These are phyloP conservation scores for Umbelopsis sp. DNA, from an alignment of 371 early-diverging fungal species.

Conservation along the genomic window DNA sequence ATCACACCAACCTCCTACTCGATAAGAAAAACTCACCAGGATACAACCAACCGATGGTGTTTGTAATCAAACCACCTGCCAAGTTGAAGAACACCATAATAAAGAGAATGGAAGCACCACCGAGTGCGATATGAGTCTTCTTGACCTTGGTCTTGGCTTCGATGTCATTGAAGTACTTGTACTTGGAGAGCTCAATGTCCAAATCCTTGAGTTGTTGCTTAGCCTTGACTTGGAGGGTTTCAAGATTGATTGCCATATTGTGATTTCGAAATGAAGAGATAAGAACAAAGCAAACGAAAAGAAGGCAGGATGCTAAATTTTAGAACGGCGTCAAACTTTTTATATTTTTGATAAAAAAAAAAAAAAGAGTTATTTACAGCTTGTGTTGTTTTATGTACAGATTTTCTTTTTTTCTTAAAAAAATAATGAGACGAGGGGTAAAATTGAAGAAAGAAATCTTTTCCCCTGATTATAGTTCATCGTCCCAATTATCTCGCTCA, in stretches of 20 bases:
- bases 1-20: no score
- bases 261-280: not conserved
- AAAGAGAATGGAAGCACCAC: constrained; percentile 57
- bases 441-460: not conserved
- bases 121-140: constrained; percentile 81
- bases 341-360: not conserved
- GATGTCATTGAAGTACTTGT: constrained; percentile 63
- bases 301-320: not conserved
- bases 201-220: constrained; percentile 21
- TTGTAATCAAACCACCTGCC: constrained; percentile 80
- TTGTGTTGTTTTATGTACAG: not conserved
- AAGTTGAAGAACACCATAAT: constrained; percentile 89
- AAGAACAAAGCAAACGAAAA: not conserved
- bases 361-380: constrained; percentile 2
- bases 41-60: constrained; percentile 86
- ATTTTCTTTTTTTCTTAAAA: not conserved
- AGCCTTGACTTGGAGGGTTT: constrained; percentile 24
- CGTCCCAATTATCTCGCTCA: constrained; percentile 5
- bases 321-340: not conserved
- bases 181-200: constrained; percentile 76
- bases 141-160: constrained; percentile 77
- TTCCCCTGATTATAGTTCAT: not conserved
- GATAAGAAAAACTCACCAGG: constrained; percentile 55
- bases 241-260: constrained; percentile 16
- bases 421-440: not conserved